Percentiles rank a stretch among this genome's conserved stretches.
These are phyloP conservation scores for Colletotrichum sojae DNA, from an alignment of 2,329 filamentous ascomycete species.

Conservation along the genomic window DNA sequence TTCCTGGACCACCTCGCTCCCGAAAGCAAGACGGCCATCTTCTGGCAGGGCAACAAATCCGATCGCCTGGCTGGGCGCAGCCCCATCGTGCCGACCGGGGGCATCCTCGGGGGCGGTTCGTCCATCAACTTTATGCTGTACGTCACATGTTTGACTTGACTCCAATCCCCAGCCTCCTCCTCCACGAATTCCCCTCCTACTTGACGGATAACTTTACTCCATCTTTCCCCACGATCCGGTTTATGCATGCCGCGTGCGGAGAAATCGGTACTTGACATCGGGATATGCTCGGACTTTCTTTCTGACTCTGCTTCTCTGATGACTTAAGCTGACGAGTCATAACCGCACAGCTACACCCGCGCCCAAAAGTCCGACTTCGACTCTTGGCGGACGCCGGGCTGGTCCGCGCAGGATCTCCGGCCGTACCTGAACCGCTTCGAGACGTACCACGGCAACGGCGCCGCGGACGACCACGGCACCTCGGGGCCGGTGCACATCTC, in stretches of 20 bases:
- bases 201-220: neutral
- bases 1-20: constrained; percentile 74
- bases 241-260: constrained; percentile 6
- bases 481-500: constrained; percentile 64
- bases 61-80: constrained; percentile 60
- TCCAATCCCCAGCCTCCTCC: neutral
- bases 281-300: neutral
- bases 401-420: constrained; percentile 64
- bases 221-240: neutral
- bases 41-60: constrained; percentile 64
- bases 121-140: constrained; percentile 62
- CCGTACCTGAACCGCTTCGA: constrained; percentile 62
- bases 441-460: constrained; percentile 45
- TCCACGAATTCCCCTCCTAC: neutral
- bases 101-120: constrained; percentile 66
- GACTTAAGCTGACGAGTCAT: constrained; percentile 19
- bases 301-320: neutral
- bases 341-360: constrained; percentile 55
- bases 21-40: constrained; percentile 75
- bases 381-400: constrained; percentile 66
- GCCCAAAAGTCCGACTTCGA: constrained; percentile 64
- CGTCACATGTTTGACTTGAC: neutral
- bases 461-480: constrained; percentile 56
- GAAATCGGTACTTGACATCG: neutral
- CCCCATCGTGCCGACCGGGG: constrained; percentile 55